A percentile compares a stretch with the other conserved stretches of the same genome.
phyloP scores from a whole-genome alignment of 768 basidiomycete genomes.

The Leccinum ochraceum region DNA sequence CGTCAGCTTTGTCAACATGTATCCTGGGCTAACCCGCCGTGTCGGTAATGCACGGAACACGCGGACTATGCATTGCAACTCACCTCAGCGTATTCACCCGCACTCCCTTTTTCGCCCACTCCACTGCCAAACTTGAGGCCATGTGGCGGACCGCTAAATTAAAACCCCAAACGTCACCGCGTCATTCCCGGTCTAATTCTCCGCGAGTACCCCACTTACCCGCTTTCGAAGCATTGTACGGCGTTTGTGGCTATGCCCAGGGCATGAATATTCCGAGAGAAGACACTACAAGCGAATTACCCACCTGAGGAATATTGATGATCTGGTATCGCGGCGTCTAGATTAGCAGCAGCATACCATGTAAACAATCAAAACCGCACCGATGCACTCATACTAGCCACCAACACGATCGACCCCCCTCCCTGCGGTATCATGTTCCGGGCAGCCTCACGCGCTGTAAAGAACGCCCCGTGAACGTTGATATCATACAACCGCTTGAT shows the following conservation, averaged over 20 bases:
- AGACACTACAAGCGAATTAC: neutral
- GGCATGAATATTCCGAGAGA: neutral
- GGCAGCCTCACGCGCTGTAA: constrained; percentile 95
- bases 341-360: constrained; percentile 6
- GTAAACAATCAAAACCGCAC: constrained; percentile 42
- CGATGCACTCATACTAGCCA: constrained; percentile 90
- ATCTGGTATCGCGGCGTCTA: constrained; percentile 47
- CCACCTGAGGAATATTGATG: constrained; percentile 85
- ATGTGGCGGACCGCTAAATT: constrained; percentile 84
- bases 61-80: constrained; percentile 7
- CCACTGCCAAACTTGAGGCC: constrained; percentile 89
- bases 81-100: constrained; percentile 83
- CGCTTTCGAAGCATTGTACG: constrained; percentile 96
- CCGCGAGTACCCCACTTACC: constrained; percentile 42
- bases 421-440: constrained; percentile 84
- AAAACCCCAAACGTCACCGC: constrained; percentile 9
- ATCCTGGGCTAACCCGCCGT: constrained; percentile 67
- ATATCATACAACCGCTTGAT: constrained; percentile 85
- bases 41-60: neutral
- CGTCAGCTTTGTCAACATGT: constrained; percentile 92
- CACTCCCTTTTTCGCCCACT: constrained; percentile 91
- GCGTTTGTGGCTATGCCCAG: constrained; percentile 70
- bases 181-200: neutral
- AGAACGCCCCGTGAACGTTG: constrained; percentile 93
- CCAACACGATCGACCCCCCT: constrained; percentile 79